Conservation (phyloP, 805 yeast genomes). For the Priceomyces fermenticarens region DNA sequence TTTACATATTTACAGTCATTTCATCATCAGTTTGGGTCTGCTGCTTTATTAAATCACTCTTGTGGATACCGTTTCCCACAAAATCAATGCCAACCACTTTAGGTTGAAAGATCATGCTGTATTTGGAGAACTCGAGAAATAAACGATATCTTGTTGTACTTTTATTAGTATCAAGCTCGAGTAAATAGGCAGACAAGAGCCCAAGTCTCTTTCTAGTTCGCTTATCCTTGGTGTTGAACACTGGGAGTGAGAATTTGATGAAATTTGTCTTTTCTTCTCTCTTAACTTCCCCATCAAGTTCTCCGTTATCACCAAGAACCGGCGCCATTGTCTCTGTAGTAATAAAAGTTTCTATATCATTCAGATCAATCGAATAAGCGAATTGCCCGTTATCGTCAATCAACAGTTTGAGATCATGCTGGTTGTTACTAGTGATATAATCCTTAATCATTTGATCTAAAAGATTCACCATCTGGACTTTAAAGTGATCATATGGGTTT, state of each 20-base stretch:
- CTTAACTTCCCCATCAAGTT: slow-evolving; percentile 5
- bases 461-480: slow-evolving; percentile 22
- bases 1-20: slow-evolving; percentile 11
- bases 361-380: slow-evolving; percentile 17
- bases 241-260: slow-evolving; percentile 34
- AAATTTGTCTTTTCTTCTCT: slow-evolving; percentile 14
- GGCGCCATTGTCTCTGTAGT: slow-evolving; percentile 12
- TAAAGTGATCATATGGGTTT: slow-evolving; percentile 35
- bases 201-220: slow-evolving; percentile 25
- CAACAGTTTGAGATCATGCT: slow-evolving; percentile 10
- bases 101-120: not conserved
- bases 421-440: slow-evolving; percentile 15
- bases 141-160: not conserved
- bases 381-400: slow-evolving; percentile 34
- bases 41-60: slow-evolving; percentile 5
- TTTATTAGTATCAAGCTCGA: slow-evolving; percentile 10
- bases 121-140: not conserved
- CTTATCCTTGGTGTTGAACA: slow-evolving; percentile 19
- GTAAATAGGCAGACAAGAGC: slow-evolving; percentile 28
- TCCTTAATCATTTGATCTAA: slow-evolving; percentile 26
- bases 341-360: slow-evolving; percentile 24
- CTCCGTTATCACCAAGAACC: slow-evolving; percentile 6
- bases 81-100: not conserved
- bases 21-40: slow-evolving; percentile 7
- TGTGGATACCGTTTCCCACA: slow-evolving; percentile 6